Percentiles rank a stretch among this genome's conserved stretches.
Conservation (phyloP, 208 protist genomes). For the Naegleria lovaniensis region DNA sequence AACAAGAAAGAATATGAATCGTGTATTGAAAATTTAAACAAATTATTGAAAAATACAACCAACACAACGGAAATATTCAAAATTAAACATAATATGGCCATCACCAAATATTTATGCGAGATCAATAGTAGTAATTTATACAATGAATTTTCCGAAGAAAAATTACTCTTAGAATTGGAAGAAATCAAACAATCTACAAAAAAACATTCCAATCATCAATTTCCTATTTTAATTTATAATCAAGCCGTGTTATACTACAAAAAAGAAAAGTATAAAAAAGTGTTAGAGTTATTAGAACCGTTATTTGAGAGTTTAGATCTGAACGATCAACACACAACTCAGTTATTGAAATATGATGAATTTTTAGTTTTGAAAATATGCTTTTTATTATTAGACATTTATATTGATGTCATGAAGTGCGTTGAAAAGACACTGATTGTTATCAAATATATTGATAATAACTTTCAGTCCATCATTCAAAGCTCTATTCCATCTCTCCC, state of each 20-base stretch:
- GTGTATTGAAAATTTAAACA: not conserved
- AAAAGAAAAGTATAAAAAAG: not conserved
- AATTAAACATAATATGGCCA: not conserved
- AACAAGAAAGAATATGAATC: not conserved
- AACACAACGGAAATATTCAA: not conserved
- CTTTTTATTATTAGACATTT: not conserved
- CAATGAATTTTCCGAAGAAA: not conserved
- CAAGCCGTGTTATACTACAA: not conserved
- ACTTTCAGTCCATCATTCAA: not conserved
- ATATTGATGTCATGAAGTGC: not conserved
- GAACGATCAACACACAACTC: not conserved
- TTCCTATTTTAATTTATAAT: not conserved
- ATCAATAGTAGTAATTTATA: not conserved
- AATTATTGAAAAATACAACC: not conserved
- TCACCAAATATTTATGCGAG: not conserved
- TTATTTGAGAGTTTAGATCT: not conserved
- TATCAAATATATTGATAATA: not conserved
- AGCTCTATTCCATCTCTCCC: not conserved
- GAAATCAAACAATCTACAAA: not conserved
- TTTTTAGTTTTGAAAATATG: not conserved
- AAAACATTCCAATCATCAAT: not conserved
- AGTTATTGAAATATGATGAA: not conserved
- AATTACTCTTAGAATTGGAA: not conserved
- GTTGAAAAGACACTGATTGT: not conserved
- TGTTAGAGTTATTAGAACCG: not conserved